These are phyloP conservation scores for Platanthera guangdongensis DNA, from an alignment of 106 monocot genomes.

Conservation along the genomic window DNA sequence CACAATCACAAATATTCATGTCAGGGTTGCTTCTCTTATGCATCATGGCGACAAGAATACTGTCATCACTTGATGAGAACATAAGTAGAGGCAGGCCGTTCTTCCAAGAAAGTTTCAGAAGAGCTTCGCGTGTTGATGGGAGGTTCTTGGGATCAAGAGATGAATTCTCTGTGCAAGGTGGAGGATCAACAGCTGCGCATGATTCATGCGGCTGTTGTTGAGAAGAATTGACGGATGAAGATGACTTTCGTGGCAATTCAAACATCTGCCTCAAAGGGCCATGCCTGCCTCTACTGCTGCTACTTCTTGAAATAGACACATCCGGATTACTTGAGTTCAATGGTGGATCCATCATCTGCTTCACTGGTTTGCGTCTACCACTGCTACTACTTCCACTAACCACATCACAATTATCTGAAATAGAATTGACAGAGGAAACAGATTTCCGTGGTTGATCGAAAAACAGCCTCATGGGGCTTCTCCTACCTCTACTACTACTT, in stretches of 20 bases:
- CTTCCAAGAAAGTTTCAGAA: conserved; percentile 78
- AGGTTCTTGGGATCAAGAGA: neutral
- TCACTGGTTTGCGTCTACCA: conserved; percentile 40
- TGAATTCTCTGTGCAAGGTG: neutral
- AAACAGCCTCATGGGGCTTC: conserved; percentile 21
- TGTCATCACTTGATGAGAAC: conserved; percentile 56
- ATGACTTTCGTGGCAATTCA: neutral
- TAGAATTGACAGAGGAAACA: conserved; percentile 6
- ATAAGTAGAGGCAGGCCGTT: conserved; percentile 67
- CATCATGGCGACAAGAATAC: conserved; percentile 69
- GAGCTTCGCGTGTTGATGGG: conserved; percentile 41
- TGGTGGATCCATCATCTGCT: conserved; percentile 49
- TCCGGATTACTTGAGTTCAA: conserved; percentile 27
- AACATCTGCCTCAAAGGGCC: conserved; percentile 7
- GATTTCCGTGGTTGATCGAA: conserved; percentile 55
- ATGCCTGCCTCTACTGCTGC: conserved; percentile 2
- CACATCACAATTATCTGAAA: conserved; percentile 1
- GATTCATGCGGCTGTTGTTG: neutral
- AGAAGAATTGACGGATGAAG: neutral
- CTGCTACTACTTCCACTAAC: conserved; percentile 6
- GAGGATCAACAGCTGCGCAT: neutral
- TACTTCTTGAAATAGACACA: neutral
- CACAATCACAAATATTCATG: conserved; percentile 29
- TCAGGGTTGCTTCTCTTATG: conserved; percentile 21
- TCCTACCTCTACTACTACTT: neutral